These are phyloP conservation scores for Acacia crassicarpa DNA, from an alignment of 306 rosid species.

Conservation along the genomic window DNA sequence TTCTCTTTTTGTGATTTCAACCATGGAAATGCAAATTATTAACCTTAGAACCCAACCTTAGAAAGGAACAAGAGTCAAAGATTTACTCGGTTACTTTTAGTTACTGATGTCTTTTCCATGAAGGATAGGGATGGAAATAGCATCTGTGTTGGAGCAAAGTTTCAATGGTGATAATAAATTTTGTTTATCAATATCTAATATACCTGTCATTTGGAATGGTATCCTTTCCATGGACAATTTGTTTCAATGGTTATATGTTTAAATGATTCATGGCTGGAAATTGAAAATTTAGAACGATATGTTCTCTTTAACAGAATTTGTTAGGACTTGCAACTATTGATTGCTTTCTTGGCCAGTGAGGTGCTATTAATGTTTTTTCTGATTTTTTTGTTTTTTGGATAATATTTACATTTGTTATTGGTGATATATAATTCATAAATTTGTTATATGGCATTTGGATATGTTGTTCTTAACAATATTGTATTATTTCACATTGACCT, in stretches of 20 bases:
- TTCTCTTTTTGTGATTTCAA: slow-evolving; percentile 5
- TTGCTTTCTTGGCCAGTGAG: slow-evolving; percentile 11
- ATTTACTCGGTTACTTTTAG: background rate
- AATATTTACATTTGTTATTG: background rate
- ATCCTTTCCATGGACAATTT: slow-evolving; percentile 6
- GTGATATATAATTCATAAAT: background rate
- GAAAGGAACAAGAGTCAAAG: background rate
- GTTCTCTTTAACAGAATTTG: background rate
- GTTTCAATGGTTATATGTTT: background rate
- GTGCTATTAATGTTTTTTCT: background rate
- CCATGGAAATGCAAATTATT: background rate
- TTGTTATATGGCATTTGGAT: background rate
- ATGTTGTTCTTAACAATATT: background rate
- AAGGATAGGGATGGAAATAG: background rate
- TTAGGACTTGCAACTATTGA: background rate
- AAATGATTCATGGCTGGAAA: background rate
- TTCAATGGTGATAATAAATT: background rate
- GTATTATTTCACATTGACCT: slow-evolving; percentile 17
- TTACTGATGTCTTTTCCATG: slow-evolving; percentile 20
- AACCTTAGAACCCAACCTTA: slow-evolving; percentile 5
- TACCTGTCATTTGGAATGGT: background rate
- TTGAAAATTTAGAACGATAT: no score
- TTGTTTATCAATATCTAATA: background rate
- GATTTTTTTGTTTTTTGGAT: background rate
- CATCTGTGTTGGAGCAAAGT: background rate